Conservation (phyloP, 768 basidiomycete species). For the Russula lepida region DNA sequence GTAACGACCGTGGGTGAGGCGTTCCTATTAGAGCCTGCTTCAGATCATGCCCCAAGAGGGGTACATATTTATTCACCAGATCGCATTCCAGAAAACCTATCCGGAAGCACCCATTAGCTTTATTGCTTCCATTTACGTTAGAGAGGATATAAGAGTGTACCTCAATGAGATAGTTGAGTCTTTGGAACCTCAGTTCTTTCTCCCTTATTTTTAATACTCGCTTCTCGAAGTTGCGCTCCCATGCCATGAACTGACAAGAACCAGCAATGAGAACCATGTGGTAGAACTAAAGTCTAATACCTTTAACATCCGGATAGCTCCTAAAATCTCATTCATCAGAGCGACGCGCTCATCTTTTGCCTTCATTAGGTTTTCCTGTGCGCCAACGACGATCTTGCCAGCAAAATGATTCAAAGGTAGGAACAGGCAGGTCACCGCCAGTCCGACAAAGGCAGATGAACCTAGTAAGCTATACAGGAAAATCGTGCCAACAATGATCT, state of each 20-base stretch:
- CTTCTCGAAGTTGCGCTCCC: conserved; percentile 85
- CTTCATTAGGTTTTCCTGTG: conserved; percentile 87
- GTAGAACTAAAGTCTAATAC: conserved; percentile 20
- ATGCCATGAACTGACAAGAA: conserved; percentile 75
- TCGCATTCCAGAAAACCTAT: conserved; percentile 40
- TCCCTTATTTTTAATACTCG: conserved; percentile 64
- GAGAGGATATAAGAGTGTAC: conserved; percentile 27
- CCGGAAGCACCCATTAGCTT: background rate
- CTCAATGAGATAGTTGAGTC: conserved; percentile 82
- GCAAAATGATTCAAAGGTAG: conserved; percentile 78
- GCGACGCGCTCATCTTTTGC: conserved; percentile 83
- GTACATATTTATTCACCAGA: conserved; percentile 37
- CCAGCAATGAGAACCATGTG: background rate
- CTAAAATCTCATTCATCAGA: conserved; percentile 90
- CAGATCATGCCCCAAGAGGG: background rate
- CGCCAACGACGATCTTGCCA: conserved; percentile 65
- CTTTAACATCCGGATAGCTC: conserved; percentile 88
- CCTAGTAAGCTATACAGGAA: conserved; percentile 77
- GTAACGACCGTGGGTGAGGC: conserved; percentile 44
- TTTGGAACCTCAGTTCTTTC: conserved; percentile 78
- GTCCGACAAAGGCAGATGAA: conserved; percentile 68
- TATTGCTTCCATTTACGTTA: background rate
- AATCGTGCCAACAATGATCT: conserved; percentile 62
- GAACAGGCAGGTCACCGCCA: conserved; percentile 59
- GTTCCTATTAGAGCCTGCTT: conserved; percentile 25